Base-by-base conservation (phyloP, 192 early-diverging fungal genomes). In the Kappamyces sp. region DNA sequence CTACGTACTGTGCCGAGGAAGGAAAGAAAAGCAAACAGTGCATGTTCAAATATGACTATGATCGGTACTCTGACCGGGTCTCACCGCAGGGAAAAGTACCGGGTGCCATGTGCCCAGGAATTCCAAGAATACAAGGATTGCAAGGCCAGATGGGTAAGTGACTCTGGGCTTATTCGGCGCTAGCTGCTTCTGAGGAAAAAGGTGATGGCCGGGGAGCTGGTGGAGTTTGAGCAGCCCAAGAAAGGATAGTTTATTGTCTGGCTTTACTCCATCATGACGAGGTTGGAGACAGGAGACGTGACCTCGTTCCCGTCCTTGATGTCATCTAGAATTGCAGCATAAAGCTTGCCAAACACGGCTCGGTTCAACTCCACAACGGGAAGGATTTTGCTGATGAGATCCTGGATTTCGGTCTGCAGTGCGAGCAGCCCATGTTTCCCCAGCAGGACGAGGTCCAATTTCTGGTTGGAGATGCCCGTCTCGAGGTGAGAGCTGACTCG, bases 401-500 rank as follows among this genome's bases (percentile, higher is more conserved):
- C 57, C 46, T 42, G 30, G 15, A 59, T 46, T 34, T 59, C 57
- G 3, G 12, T 47, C 34, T 59, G 15, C 8, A 59, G 29, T 6
- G 6, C n/a, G 6, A 14, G n/a, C 8, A 15, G 12, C 14, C 14
- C 58, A 15, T 51, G 61, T 15, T 64, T 46, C 31, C 31, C 15
- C 33, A 52, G 35, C 1, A 50, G 15, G 31, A 41, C 37, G 29
- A 47, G 30, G 29, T 60, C 33, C 41, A 49, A 47, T 11, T 12
- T 49, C 34, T 35, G 9, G 31, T 14, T 49, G 4, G n/a, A 6
- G 8, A 60, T 7, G 5, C 33, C n/a, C 6, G 11, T 4, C 39
- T n/a, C 14, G 7, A 71, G 9, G 15, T 67, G 15, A 15, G 52
- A 38, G 1, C 49, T 54, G 11, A 75, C 66, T 9, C 77, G 50